Evolutionary conservation across 192 early-diverging fungal species (phyloP), one percentile per base, ranked within the genome.

Genomic region (Linnemannia exigua): DNA sequence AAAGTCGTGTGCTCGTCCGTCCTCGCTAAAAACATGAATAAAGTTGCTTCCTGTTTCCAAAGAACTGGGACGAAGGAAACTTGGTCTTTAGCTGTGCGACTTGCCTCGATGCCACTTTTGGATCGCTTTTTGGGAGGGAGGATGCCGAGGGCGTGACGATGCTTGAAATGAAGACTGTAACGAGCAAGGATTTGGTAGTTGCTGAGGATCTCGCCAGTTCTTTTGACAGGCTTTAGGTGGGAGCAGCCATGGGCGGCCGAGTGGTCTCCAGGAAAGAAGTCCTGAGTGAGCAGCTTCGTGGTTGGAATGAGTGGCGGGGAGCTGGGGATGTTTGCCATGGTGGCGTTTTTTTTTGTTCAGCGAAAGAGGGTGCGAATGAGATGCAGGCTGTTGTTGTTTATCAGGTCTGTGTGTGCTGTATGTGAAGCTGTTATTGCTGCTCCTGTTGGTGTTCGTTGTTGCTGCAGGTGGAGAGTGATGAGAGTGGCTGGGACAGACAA

Each of bases 191-290:
- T 41, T 44, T 86, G 84, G 66, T 80, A 86, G 72, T 80, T 86
- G 70, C 50, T 74, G 31, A 86, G 69, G 70, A 86, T 86, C 74
- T 86, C 84, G 37, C 67, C 79, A 7, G 71, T 38, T 38, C 74
- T 79, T 37, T 86, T 86, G 66, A 76, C 28, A 28, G 69, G 74
- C 51, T 86, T 86, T 35, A 86, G 47, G 51, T 86, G 84, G 5
- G 77, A 68, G 25, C 84, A 86, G 20, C 84, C 84, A 77, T 86
- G 77, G 17, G 84, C 51, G 6, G 70, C 69, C 7, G 81, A 67
- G 58, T 84, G 75, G 72, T 86, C 84, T 3, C 84, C 84, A 35
- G 84, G 82, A 70, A 84, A 86, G 75, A 86, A 86, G 35, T 86
- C 84, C 70, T 86, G 84, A 38, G 84, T 80, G 46, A 86, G 73